phyloP scores from a whole-genome alignment of 2,329 filamentous ascomycete species.

The Lasiodiplodia sp. region DNA sequence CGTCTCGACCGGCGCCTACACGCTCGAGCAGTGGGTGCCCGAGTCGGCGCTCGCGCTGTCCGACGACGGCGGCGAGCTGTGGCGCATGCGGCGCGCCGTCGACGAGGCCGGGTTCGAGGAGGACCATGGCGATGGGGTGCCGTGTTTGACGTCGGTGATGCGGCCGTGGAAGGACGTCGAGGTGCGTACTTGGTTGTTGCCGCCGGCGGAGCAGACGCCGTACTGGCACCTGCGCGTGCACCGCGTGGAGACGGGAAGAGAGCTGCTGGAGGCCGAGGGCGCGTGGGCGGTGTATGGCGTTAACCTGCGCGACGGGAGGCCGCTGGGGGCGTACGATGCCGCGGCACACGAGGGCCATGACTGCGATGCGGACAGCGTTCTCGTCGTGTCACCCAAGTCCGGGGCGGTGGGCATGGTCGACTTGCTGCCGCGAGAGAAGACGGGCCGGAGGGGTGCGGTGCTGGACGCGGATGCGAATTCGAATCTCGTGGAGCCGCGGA shows the following conservation, averaged over 20 bases:
- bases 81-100: conserved; percentile 77
- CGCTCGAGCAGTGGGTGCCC: conserved; percentile 77
- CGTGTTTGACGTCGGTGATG: conserved; percentile 73
- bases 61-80: conserved; percentile 78
- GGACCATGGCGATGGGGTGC: conserved; percentile 58
- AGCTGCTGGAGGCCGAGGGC: conserved; percentile 76
- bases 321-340: conserved; percentile 54
- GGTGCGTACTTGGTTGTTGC: conserved; percentile 70
- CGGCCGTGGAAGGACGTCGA: conserved; percentile 73
- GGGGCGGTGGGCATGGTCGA: conserved; percentile 62
- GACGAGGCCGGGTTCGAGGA: conserved; percentile 69
- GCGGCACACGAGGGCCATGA: conserved; percentile 51
- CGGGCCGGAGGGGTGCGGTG: conserved; percentile 60
- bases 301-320: conserved; percentile 64
- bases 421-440: conserved; percentile 51
- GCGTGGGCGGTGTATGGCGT: conserved; percentile 73
- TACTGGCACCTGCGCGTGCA: conserved; percentile 74
- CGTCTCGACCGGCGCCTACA: conserved; percentile 77
- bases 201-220: conserved; percentile 67
- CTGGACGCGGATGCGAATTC: conserved; percentile 82
- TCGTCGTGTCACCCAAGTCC: conserved; percentile 56
- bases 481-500: conserved; percentile 76
- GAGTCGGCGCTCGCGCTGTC: conserved; percentile 79
- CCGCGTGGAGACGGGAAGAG: conserved; percentile 64
- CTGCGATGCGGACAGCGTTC: conserved; percentile 35